phyloP scores from a whole-genome alignment of 2,329 filamentous ascomycete genomes.

The Penicillium vulpinum region DNA sequence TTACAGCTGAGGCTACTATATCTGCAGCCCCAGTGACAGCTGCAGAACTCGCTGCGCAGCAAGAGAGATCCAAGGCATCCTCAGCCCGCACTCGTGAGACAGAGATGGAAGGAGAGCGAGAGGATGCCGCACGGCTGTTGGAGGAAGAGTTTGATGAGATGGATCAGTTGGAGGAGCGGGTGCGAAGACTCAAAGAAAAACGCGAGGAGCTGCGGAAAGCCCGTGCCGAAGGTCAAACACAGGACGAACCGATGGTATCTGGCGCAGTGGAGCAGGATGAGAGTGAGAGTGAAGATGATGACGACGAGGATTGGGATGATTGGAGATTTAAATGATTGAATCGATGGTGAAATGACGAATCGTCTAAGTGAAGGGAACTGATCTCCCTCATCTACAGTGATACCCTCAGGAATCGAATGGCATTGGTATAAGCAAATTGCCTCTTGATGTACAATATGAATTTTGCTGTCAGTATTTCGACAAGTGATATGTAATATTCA shows the following conservation, averaged over 20 bases:
- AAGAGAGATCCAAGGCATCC: conserved; percentile 49
- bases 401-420: conserved; percentile 33
- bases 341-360: conserved; percentile 23
- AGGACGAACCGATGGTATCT: conserved; percentile 24
- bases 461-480: neutral
- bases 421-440: conserved; percentile 16
- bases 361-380: conserved; percentile 25
- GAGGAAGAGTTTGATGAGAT: conserved; percentile 82
- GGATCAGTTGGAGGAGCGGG: conserved; percentile 73
- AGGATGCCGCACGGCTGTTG: conserved; percentile 71
- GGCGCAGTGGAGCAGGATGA: conserved; percentile 35
- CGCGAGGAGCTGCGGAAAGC: conserved; percentile 64
- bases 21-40: conserved; percentile 67
- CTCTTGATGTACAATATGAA: conserved; percentile 16
- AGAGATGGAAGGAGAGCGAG: conserved; percentile 66
- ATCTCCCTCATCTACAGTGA: conserved; percentile 35
- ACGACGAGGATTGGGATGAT: conserved; percentile 51
- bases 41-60: conserved; percentile 60
- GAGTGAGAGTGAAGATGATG: conserved; percentile 58
- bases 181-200: conserved; percentile 67
- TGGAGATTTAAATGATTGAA: conserved; percentile 40
- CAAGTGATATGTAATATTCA: conserved; percentile 7
- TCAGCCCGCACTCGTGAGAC: conserved; percentile 50
- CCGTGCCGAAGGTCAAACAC: conserved; percentile 29
- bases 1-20: conserved; percentile 58